Evolutionary conservation across 1,139 yeast species (phyloP).

Genomic region (Yamadazyma spencermartinsiae): DNA sequence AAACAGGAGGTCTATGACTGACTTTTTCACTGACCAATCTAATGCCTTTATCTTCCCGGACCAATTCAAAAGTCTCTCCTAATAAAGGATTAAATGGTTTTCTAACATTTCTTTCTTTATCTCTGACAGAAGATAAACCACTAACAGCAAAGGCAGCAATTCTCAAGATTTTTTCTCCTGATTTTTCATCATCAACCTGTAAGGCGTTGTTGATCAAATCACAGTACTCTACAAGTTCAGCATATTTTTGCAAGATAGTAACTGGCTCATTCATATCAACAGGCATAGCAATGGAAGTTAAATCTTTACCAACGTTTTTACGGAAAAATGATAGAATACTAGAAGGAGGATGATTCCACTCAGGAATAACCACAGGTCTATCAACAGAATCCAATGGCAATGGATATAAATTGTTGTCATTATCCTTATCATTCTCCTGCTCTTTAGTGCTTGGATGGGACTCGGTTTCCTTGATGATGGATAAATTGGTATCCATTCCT

Average conservation of each 20-base stretch:
- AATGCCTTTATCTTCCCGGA: constrained; percentile 72
- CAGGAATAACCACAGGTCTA: constrained; percentile 63
- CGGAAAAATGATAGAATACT: constrained; percentile 76
- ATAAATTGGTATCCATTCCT: constrained; percentile 7
- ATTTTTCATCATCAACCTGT: constrained; percentile 34
- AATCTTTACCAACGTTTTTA: constrained; percentile 89
- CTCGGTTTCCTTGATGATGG: constrained; percentile 15
- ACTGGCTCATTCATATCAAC: constrained; percentile 92
- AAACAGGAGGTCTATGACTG: constrained; percentile 75
- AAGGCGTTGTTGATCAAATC: constrained; percentile 65
- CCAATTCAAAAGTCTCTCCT: constrained; percentile 85
- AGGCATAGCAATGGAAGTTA: constrained; percentile 88
- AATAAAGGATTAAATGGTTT: constrained; percentile 92
- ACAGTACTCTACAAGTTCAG: constrained; percentile 80
- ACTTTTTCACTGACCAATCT: constrained; percentile 79
- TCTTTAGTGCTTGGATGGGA: constrained; percentile 7
- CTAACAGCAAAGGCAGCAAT: constrained; percentile 85
- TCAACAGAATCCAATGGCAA: constrained; percentile 52
- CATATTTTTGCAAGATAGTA: constrained; percentile 72
- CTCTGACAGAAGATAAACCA: constrained; percentile 66
- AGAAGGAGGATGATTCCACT: constrained; percentile 71
- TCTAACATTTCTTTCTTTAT: constrained; percentile 72
- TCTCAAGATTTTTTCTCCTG: constrained; percentile 63
- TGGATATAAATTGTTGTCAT: constrained; percentile 57
- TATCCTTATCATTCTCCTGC: constrained; percentile 12